Conservation (phyloP, 73 alveolate species). For the Paramecium bursaria region DNA sequence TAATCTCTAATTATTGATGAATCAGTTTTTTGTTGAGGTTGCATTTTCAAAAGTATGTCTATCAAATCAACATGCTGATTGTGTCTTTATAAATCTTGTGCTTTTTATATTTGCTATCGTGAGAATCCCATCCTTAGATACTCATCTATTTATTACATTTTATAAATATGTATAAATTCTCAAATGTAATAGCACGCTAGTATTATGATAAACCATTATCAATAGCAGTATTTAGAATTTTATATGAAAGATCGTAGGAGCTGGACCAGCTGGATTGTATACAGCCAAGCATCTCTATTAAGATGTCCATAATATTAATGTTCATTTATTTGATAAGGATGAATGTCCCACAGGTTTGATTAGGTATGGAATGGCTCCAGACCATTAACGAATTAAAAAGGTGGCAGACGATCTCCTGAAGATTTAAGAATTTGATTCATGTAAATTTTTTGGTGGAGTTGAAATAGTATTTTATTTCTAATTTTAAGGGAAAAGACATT, state of each 20-base stretch:
- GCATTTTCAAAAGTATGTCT: background rate
- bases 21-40: constrained; percentile 8
- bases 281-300: constrained; percentile 75
- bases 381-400: constrained; percentile 81
- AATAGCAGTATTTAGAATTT: too few species aligned
- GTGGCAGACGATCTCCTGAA: constrained; percentile 76
- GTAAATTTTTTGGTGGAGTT: constrained; percentile 84
- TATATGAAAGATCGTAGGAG: constrained; percentile 75
- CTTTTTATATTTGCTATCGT: background rate
- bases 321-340: constrained; percentile 81
- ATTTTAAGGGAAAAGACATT: constrained; percentile 72
- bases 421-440: constrained; percentile 63
- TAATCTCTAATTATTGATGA: constrained; percentile 24
- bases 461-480: constrained; percentile 52
- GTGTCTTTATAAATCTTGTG: background rate
- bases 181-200: too few species aligned
- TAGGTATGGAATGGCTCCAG: constrained; percentile 93
- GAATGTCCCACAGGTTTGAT: constrained; percentile 88
- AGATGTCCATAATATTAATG: constrained; percentile 70
- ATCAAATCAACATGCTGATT: background rate
- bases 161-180: too few species aligned
- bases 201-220: too few species aligned
- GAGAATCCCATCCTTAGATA: background rate
- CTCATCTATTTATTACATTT: background rate
- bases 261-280: constrained; percentile 94